phyloP scores from a whole-genome alignment of 352 stramenopile genomes.

The Phytophthora fragariaefolia region DNA sequence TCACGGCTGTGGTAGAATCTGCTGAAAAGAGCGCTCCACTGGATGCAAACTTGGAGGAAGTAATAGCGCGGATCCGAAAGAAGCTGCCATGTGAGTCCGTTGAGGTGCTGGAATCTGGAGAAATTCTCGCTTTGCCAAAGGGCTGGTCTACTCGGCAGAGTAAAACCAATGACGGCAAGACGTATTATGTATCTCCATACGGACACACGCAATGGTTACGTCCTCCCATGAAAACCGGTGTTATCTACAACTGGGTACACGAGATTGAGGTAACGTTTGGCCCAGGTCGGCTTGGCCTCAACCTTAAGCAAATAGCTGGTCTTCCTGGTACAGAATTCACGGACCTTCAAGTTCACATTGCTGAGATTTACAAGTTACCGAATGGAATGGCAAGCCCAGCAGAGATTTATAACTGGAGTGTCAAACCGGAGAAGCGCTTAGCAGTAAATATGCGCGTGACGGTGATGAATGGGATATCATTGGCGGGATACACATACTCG shows the following conservation, averaged over 20 bases:
- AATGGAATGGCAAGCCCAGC: slow-evolving; percentile 85
- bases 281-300: slow-evolving; percentile 75
- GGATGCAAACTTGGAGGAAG: slow-evolving; percentile 70
- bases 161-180: slow-evolving; percentile 85
- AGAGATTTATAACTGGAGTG: slow-evolving; percentile 92
- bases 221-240: slow-evolving; percentile 74
- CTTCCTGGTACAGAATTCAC: slow-evolving; percentile 75
- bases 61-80: slow-evolving; percentile 65
- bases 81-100: slow-evolving; percentile 70
- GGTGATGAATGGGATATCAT: slow-evolving; percentile 76
- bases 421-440: slow-evolving; percentile 88
- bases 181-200: slow-evolving; percentile 87
- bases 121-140: slow-evolving; percentile 79
- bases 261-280: slow-evolving; percentile 88
- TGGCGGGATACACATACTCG: slow-evolving; percentile 82
- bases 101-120: slow-evolving; percentile 68
- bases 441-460: slow-evolving; percentile 85
- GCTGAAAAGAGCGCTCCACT: slow-evolving; percentile 39
- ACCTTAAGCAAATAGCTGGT: slow-evolving; percentile 83
- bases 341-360: slow-evolving; percentile 81
- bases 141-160: slow-evolving; percentile 82
- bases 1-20: slow-evolving; percentile 49
- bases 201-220: slow-evolving; percentile 86
- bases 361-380: slow-evolving; percentile 85
- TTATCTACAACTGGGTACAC: slow-evolving; percentile 84